Evolutionary conservation across 2,329 filamentous ascomycete species (phyloP).

Genomic region (Colletotrichum destructivum): DNA sequence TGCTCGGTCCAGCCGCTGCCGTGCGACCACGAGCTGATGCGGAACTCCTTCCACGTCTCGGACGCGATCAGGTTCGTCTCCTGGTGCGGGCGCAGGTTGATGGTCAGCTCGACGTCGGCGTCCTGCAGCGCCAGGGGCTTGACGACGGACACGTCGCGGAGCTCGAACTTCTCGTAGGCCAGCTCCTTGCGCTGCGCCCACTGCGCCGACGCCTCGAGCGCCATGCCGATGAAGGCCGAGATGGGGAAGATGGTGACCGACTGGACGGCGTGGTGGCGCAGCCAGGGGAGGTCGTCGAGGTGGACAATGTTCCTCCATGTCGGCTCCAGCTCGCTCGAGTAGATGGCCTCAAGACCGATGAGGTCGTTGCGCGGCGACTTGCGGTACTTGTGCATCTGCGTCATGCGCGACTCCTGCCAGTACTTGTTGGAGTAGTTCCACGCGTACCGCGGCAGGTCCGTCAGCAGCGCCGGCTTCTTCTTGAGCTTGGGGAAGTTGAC

Average conservation of each 20-base stretch:
- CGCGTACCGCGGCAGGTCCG: slow-evolving; percentile 63
- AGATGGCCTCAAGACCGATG: slow-evolving; percentile 61
- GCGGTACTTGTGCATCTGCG: slow-evolving; percentile 58
- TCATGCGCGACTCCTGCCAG: slow-evolving; percentile 64
- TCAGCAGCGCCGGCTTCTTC: slow-evolving; percentile 49
- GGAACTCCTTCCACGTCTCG: slow-evolving; percentile 69
- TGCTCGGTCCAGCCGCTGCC: slow-evolving; percentile 71
- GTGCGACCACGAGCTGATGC: slow-evolving; percentile 67
- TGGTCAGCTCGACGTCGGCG: slow-evolving; percentile 65
- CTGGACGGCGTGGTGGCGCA: slow-evolving; percentile 72
- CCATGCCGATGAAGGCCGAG: slow-evolving; percentile 68
- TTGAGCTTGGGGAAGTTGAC: slow-evolving; percentile 62
- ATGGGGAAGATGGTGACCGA: slow-evolving; percentile 70
- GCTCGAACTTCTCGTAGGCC: slow-evolving; percentile 59
- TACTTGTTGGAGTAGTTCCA: slow-evolving; percentile 63
- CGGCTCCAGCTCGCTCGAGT: slow-evolving; percentile 61
- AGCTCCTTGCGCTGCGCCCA: slow-evolving; percentile 45
- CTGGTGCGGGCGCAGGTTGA: slow-evolving; percentile 59
- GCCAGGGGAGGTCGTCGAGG: slow-evolving; percentile 68
- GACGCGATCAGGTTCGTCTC: slow-evolving; percentile 59
- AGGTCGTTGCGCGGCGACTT: slow-evolving; percentile 60
- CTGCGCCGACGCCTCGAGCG: slow-evolving; percentile 61
- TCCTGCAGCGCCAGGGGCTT: slow-evolving; percentile 64
- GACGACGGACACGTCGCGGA: slow-evolving; percentile 63
- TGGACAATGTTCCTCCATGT: slow-evolving; percentile 65